Evolutionary conservation across 805 yeast genomes (phyloP), one percentile per base, ranked within the genome.

Genomic region (Sporopachydermia quercuum): DNA sequence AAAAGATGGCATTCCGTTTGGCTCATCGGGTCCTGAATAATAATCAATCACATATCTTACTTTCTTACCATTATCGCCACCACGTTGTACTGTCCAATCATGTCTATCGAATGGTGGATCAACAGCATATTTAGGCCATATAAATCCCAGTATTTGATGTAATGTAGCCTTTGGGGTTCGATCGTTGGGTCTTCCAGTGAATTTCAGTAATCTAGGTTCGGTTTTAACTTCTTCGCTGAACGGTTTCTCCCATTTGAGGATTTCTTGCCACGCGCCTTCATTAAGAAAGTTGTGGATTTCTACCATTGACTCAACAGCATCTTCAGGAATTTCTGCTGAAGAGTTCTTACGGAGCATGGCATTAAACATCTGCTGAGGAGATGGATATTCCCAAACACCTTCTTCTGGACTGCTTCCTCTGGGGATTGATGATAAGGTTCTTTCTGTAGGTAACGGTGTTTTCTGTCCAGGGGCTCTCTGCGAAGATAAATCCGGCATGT

Each of bases 281-380:
- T 91, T 91, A 46, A 91, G 61, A 53, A 87, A 91, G 58, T 91
- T 91, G 60, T 91, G 99, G 37, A 91, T 94, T 47, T 80, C 89
- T 17, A 91, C 98, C 99, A 91, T 91, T 37, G 83, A 71, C 49
- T 84, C 96, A 3, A 91, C 96, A 1, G 96, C 96, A 46, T 85
- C 95, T 56, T 87, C 97, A 2, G 89, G 93, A 40, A 89, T 72
- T 36, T 83, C 80, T 2, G 45, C 47, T 2, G 72, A 77, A 52
- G 91, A 89, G 15, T 96, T 95, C 62, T 91, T 91, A 47, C 89
- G 75, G 18, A 86, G 63, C 97, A 91, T 89, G 8, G 99, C 99
- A 53, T 89, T 87, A 48, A 86, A 76, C 99, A 91, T 91, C 57
- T 91, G 99, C 60, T 91, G 98, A 1, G 99, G 98, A 2, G 96